phyloP scores from a whole-genome alignment of 2,329 filamentous ascomycete genomes.

The Ceratocystis cubensis region DNA sequence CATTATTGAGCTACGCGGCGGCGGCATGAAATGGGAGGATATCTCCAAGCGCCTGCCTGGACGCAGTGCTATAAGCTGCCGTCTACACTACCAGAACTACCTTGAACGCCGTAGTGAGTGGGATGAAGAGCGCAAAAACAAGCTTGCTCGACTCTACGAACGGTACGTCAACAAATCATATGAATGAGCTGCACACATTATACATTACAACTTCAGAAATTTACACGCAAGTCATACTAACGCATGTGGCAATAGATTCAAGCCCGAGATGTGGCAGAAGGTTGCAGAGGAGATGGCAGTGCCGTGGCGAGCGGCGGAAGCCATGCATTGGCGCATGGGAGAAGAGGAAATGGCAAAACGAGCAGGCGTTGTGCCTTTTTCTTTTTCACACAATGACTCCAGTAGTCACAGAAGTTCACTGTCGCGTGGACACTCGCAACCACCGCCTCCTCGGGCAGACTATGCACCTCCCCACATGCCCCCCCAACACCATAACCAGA shows the following conservation, averaged over 20 bases:
- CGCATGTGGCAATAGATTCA: constrained; percentile 53
- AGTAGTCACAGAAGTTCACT: constrained; percentile 30
- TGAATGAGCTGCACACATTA: no score
- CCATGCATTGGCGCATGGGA: constrained; percentile 96
- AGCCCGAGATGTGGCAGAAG: constrained; percentile 94
- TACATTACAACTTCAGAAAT: not conserved
- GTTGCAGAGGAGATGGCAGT: constrained; percentile 90
- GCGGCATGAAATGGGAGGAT: constrained; percentile 97
- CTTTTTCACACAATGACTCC: constrained; percentile 43
- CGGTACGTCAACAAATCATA: constrained; percentile 47
- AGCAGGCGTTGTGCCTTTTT: constrained; percentile 79
- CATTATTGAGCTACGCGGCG: constrained; percentile 80
- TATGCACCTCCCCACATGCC: constrained; percentile 12
- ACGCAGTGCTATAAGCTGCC: constrained; percentile 84
- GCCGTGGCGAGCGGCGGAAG: constrained; percentile 89
- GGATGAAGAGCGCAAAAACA: constrained; percentile 97
- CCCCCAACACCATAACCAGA: constrained; percentile 11
- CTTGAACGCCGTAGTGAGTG: constrained; percentile 84
- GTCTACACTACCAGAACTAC: constrained; percentile 94
- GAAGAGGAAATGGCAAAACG: constrained; percentile 87
- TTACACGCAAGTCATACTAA: not conserved
- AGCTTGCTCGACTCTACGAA: constrained; percentile 85
- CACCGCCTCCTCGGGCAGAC: constrained; percentile 23
- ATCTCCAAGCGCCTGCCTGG: constrained; percentile 85
- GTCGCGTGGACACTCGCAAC: constrained; percentile 31